A percentile compares a stretch with the other conserved stretches of the same genome.
Evolutionary conservation across 345 rosid species (phyloP).

Genomic region (Aquilaria yunnanensis): DNA sequence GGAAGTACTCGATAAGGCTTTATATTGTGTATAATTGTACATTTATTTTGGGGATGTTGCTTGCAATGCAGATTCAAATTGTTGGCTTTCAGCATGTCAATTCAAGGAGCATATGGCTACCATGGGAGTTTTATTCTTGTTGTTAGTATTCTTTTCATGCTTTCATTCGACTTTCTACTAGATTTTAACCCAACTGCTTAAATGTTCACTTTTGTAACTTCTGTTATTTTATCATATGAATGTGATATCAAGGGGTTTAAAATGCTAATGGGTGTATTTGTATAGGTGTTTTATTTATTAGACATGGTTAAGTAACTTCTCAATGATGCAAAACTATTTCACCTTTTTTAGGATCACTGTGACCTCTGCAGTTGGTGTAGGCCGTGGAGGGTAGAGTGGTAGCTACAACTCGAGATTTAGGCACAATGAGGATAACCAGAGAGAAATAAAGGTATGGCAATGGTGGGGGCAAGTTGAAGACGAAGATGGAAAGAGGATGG

Average conservation of each 20-base stretch:
- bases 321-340: constrained; percentile 74
- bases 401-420: too few relatives aligned
- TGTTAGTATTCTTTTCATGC: constrained; percentile 60
- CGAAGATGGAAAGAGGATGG: too few relatives aligned
- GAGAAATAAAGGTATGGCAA: too few relatives aligned
- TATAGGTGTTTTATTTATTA: constrained; percentile 89
- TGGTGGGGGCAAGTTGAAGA: too few relatives aligned
- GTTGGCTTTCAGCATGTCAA: constrained; percentile 99
- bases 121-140: constrained; percentile 93
- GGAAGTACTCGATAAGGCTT: constrained; percentile 92
- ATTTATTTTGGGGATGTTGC: constrained; percentile 95
- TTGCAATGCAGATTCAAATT: constrained; percentile 97
- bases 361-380: constrained; percentile 60
- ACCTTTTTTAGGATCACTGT: constrained; percentile 84
- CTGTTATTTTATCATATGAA: neutral
- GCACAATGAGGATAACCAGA: too few relatives aligned
- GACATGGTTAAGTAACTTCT: constrained; percentile 89
- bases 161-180: neutral
- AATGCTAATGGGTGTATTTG: constrained; percentile 10
- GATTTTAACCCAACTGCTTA: neutral
- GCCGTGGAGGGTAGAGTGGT: constrained; percentile 4
- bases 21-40: constrained; percentile 83
- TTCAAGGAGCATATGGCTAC: constrained; percentile 99
- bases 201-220: neutral
- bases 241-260: neutral